These are phyloP conservation scores for Emmonsiellopsis sp. DNA, from an alignment of 2,329 filamentous ascomycete genomes.

Conservation along the genomic window DNA sequence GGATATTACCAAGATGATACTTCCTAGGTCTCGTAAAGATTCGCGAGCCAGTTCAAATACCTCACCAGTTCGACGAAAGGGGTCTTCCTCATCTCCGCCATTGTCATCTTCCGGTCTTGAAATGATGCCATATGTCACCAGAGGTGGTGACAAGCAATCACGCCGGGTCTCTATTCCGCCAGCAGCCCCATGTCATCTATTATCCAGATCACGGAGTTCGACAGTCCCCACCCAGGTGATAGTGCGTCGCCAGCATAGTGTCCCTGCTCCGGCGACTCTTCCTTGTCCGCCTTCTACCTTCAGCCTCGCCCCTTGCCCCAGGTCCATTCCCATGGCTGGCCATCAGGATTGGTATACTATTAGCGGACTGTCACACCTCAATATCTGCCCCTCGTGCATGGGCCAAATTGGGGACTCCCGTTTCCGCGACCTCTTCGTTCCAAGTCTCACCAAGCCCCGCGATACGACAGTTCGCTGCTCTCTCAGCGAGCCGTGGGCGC, in stretches of 20 bases:
- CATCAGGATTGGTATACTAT: constrained; percentile 75
- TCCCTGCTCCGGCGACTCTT: background rate
- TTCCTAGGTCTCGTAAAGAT: background rate
- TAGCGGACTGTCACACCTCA: constrained; percentile 58
- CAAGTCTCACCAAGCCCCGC: constrained; percentile 48
- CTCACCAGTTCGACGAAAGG: background rate
- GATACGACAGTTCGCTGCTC: constrained; percentile 60
- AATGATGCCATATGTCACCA: background rate
- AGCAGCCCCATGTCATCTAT: background rate
- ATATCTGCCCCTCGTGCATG: constrained; percentile 77
- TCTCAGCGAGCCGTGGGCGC: constrained; percentile 73
- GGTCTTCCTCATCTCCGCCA: background rate
- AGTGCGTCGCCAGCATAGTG: constrained; percentile 11
- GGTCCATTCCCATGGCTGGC: constrained; percentile 51
- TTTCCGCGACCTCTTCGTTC: constrained; percentile 58
- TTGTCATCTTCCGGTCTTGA: background rate
- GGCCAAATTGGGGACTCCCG: constrained; percentile 58
- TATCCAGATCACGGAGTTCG: constrained; percentile 7
- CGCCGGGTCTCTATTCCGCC: background rate
- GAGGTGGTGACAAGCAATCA: background rate
- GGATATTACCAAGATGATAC: background rate
- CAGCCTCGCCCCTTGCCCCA: constrained; percentile 58
- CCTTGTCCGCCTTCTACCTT: constrained; percentile 5
- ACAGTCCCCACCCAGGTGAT: constrained; percentile 2
- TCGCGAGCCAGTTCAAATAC: background rate